Evolutionary conservation across 306 rosid species (phyloP), one percentile per base, ranked within the genome.

Genomic region (peach (Prunus persica)): DNA sequence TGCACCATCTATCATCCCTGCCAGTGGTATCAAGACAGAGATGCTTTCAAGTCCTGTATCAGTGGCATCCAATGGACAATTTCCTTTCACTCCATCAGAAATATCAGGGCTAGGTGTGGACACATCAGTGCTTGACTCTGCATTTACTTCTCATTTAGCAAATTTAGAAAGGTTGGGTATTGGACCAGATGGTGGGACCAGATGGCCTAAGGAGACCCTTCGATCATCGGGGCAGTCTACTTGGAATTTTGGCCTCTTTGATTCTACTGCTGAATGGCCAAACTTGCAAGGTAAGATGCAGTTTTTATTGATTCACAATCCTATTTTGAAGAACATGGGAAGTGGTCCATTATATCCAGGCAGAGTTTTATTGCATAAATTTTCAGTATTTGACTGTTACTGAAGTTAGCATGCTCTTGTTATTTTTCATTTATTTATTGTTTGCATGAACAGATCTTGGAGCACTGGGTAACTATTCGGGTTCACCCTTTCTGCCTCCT

Each of bases 401-500:
- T 16, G 13, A 60, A 24, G 65, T 28, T 14, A 5, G 5, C 3
- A 5, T 12, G 65, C 12, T 7, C 32, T 24, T 60, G 32, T 60
- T 60, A 5, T 14, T 49, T 60, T 60, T 60, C 65, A 30, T 60
- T n/a, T 63, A 5, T 16, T 2, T 18, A 7, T 8, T 63, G 43
- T 22, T 43, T 9, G 20, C 5, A 20, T 3, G 52, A 38, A 14
- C 52, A 72, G 65, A 72, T 56, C 28, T 72, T 20, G 76, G 65
- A 32, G 51, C 65, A 56, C 52, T 20, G 30, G 64, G 65, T n/a
- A 72, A 56, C 76, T 34, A 65, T 65, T 38, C 76, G 25, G 76
- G 54, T 60, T 72, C 76, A 20, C 51, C 62, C 34, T 55, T 71
- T 55, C 34, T 55, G 51, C 75, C 63, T 71, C 8, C 65, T 1